These are phyloP conservation scores for Oryza coarctata DNA, from an alignment of 176 grass and related monocot species.

Conservation along the genomic window DNA sequence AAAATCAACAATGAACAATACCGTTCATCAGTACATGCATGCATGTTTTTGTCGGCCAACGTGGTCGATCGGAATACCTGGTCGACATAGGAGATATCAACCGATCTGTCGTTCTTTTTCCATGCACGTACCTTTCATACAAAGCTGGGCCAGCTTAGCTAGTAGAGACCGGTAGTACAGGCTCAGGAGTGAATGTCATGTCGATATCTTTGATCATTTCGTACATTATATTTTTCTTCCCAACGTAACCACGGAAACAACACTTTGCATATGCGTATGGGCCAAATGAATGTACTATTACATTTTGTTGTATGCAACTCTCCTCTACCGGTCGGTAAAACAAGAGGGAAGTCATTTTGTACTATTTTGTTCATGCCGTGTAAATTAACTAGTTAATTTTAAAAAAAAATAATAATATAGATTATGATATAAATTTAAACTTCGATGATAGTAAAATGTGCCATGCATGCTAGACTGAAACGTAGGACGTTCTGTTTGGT, in stretches of 20 bases:
- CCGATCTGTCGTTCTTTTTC: neutral
- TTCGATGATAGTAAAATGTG: too few species aligned
- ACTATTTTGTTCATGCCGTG: too few species aligned
- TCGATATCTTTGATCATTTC: neutral
- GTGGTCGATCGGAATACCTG: neutral
- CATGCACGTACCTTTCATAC: neutral
- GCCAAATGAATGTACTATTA: neutral
- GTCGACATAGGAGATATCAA: neutral
- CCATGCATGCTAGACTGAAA: too few species aligned
- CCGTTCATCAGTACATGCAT: neutral
- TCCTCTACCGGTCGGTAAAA: neutral
- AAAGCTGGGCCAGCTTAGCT: too few species aligned
- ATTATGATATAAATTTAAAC: too few species aligned
- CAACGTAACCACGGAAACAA: neutral
- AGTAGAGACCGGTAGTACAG: too few species aligned
- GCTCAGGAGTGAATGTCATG: too few species aligned
- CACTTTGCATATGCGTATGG: neutral
- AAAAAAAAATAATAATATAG: too few species aligned
- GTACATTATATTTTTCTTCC: neutral
- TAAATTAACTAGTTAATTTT: too few species aligned
- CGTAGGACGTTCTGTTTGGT: too few species aligned
- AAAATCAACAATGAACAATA: neutral
- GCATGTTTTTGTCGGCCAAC: neutral
- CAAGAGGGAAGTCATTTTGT: neutral
- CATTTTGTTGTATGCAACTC: neutral